A percentile compares a stretch with the other conserved stretches of the same genome.
Evolutionary conservation across 257 asterid genomes (phyloP).

Genomic region (Scutellaria galericulata): DNA sequence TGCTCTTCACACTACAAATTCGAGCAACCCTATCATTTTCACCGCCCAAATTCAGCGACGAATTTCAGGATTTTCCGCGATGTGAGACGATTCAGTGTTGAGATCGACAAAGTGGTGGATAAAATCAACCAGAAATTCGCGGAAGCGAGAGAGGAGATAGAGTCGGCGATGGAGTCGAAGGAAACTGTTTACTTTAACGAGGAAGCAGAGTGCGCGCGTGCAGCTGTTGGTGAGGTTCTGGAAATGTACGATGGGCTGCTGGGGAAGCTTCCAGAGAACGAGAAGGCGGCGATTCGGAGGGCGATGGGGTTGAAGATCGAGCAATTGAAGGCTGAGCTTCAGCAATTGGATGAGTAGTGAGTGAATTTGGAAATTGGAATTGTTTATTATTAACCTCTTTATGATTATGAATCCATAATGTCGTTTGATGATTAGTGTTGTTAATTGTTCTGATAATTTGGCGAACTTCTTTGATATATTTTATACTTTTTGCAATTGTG

Average conservation of each 20-base stretch:
- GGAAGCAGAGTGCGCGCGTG: slow-evolving; percentile 97
- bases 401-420: slow-evolving; percentile 8
- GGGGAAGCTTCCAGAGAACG: slow-evolving; percentile 62
- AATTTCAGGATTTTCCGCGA: slow-evolving; percentile 37
- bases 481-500: slow-evolving; percentile 1
- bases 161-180: slow-evolving; percentile 90
- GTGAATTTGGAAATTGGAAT: slow-evolving; percentile 16
- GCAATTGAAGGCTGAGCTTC: slow-evolving; percentile 92
- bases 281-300: slow-evolving; percentile 71
- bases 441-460: slow-evolving; percentile 5
- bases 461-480: slow-evolving; percentile 8
- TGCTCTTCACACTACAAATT: slow-evolving; percentile 25
- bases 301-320: slow-evolving; percentile 97
- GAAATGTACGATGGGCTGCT: slow-evolving; percentile 68
- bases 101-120: slow-evolving; percentile 73
- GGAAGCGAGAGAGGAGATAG: slow-evolving; percentile 99
- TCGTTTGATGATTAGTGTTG: slow-evolving; percentile 20
- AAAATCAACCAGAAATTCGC: slow-evolving; percentile 85
- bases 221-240: slow-evolving; percentile 73
- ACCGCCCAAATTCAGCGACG: slow-evolving; percentile 41
- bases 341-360: slow-evolving; percentile 79
- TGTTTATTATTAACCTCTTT: background rate
- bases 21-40: slow-evolving; percentile 33
- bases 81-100: slow-evolving; percentile 59
- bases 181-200: slow-evolving; percentile 93